Percentiles rank a stretch among this genome's conserved stretches.
Evolutionary conservation across 768 basidiomycete genomes (phyloP).

Genomic region (Mycena rosella): DNA sequence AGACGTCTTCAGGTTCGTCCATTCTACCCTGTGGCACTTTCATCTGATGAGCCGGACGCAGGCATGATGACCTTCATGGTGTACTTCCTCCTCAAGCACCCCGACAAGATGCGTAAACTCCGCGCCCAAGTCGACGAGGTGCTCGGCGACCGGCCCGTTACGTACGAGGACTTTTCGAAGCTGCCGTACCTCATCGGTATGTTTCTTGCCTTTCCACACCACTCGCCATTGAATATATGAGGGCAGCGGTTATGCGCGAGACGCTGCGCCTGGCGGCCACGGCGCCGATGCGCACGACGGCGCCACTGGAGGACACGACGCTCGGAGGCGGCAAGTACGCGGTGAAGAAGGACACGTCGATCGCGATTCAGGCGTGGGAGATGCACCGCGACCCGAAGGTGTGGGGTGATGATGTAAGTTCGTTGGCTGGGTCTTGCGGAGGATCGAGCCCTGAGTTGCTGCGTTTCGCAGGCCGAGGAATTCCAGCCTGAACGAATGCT

Average conservation of each 20-base stretch:
- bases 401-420: slow-evolving; percentile 65
- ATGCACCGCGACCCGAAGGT: slow-evolving; percentile 57
- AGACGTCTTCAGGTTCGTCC: slow-evolving; percentile 37
- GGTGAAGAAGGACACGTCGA: slow-evolving; percentile 46
- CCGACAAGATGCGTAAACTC: slow-evolving; percentile 57
- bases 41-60: no score
- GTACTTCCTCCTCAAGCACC: slow-evolving; percentile 60
- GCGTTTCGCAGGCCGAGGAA: slow-evolving; percentile 49
- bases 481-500: slow-evolving; percentile 65
- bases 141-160: slow-evolving; percentile 53
- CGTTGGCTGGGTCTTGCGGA: not conserved
- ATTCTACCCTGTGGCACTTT: no score
- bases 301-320: slow-evolving; percentile 52
- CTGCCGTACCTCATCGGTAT: slow-evolving; percentile 58
- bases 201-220: not conserved
- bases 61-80: slow-evolving; percentile 57
- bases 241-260: slow-evolving; percentile 54
- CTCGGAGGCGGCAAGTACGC: slow-evolving; percentile 57
- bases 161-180: slow-evolving; percentile 55
- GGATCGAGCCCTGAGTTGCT: not conserved
- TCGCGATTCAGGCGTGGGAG: slow-evolving; percentile 45
- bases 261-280: slow-evolving; percentile 55
- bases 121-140: slow-evolving; percentile 62
- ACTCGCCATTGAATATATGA: not conserved
- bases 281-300: slow-evolving; percentile 50